Evolutionary conservation across 345 rosid genomes (phyloP).

Genomic region (Lepidium aucheri): DNA sequence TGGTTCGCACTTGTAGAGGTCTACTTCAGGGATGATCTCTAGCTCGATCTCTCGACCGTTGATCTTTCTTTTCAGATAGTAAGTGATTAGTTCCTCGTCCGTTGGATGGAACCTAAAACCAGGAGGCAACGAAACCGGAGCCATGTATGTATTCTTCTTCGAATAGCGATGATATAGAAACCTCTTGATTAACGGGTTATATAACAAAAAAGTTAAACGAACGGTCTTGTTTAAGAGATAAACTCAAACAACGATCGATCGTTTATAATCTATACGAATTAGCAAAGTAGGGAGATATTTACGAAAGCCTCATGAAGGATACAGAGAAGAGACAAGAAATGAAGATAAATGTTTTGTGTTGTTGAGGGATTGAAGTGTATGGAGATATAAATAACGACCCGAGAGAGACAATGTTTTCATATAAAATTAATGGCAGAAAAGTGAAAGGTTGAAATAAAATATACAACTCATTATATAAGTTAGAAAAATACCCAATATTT

Average conservation of each 20-base stretch:
- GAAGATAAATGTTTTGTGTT: conserved; percentile 15
- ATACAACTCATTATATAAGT: neutral
- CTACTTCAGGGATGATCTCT: conserved; percentile 69
- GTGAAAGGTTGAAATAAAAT: neutral
- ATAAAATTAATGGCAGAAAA: neutral
- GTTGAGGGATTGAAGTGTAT: neutral
- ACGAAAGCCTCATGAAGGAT: neutral
- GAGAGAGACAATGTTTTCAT: neutral
- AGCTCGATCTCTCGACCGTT: conserved; percentile 56
- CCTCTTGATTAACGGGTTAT: neutral
- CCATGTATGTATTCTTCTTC: conserved; percentile 27
- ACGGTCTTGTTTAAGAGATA: conserved; percentile 15
- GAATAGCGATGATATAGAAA: neutral
- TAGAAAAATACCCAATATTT: neutral
- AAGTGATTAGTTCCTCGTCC: conserved; percentile 66
- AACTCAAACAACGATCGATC: conserved; percentile 15
- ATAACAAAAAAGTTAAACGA: neutral
- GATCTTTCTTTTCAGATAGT: conserved; percentile 68
- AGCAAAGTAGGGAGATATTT: too few relatives aligned
- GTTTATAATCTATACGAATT: neutral
- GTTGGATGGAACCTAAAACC: conserved; percentile 84
- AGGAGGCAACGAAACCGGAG: conserved; percentile 67
- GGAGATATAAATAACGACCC: conserved; percentile 10
- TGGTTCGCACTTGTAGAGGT: conserved; percentile 82
- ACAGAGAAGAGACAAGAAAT: neutral